phyloP scores from a whole-genome alignment of 164 flowering plant species.

The Vitis cinerea region DNA sequence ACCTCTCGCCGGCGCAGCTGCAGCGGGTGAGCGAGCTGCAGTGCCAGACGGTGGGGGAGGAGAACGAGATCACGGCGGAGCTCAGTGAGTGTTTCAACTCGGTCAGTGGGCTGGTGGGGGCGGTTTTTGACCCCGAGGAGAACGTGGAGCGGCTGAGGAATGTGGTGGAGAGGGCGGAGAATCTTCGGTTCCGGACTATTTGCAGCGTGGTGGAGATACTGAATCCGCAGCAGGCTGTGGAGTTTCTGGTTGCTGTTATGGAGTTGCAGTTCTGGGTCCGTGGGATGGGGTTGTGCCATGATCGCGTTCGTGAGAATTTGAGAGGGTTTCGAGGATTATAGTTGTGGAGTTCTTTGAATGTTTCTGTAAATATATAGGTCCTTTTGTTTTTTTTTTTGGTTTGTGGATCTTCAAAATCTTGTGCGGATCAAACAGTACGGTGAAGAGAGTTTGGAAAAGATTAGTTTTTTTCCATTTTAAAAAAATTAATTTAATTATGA shows the following conservation, averaged over 20 bases:
- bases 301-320: constrained; percentile 23
- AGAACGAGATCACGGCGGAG: constrained; percentile 60
- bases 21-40: constrained; percentile 59
- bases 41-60: constrained; percentile 64
- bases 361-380: too few species aligned
- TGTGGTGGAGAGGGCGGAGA: constrained; percentile 54
- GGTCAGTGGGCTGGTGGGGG: constrained; percentile 31
- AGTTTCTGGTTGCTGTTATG: constrained; percentile 62
- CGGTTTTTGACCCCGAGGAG: constrained; percentile 11
- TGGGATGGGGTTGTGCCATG: constrained; percentile 49
- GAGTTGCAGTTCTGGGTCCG: constrained; percentile 60
- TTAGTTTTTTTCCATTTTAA: too few species aligned
- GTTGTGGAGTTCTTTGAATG: too few species aligned
- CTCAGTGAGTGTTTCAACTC: constrained; percentile 61
- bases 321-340: too few species aligned
- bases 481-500: too few species aligned
- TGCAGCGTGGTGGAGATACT: constrained; percentile 51
- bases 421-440: too few species aligned
- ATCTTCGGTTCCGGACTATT: constrained; percentile 56
- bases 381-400: too few species aligned
- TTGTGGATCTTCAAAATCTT: too few species aligned
- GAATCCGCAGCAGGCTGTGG: constrained; percentile 64
- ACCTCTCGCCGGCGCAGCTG: constrained; percentile 60
- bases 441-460: too few species aligned
- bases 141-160: constrained; percentile 34